phyloP scores from a whole-genome alignment of 179 eudicot species.

The Silene noctiflora region DNA sequence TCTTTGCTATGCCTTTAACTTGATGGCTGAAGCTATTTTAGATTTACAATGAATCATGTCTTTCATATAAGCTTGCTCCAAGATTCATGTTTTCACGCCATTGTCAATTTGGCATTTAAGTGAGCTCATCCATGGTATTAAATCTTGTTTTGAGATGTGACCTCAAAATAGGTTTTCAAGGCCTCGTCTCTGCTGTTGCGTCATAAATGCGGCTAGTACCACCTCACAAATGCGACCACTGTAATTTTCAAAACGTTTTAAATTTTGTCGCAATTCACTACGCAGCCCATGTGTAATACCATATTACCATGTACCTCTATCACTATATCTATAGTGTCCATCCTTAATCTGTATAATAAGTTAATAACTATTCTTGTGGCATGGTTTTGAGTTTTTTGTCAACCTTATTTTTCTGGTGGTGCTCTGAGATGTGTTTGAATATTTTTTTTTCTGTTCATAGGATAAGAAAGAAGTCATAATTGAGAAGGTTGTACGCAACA shows the following conservation, averaged over 20 bases:
- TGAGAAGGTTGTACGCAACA: slow-evolving; percentile 92
- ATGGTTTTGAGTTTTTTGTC: neutral
- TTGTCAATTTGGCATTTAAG: neutral
- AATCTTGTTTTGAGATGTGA: too few species aligned
- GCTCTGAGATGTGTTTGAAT: neutral
- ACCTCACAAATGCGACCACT: too few species aligned
- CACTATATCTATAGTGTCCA: neutral
- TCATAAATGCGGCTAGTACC: too few species aligned
- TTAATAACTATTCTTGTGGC: neutral
- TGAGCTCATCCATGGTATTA: neutral
- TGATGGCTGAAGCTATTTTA: neutral
- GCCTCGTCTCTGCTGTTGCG: too few species aligned
- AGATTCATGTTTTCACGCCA: neutral
- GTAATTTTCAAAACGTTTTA: too few species aligned
- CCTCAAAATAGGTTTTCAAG: too few species aligned
- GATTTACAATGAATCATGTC: neutral
- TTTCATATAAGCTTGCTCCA: neutral
- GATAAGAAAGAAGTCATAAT: slow-evolving; percentile 89
- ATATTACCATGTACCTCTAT: too few species aligned
- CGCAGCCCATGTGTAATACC: too few species aligned
- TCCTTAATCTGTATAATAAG: neutral
- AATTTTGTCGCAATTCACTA: too few species aligned
- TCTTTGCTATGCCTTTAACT: too few species aligned
- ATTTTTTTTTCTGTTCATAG: slow-evolving; percentile 34
- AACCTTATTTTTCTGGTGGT: neutral